These are phyloP conservation scores for Tulasnella sp. DNA, from an alignment of 768 basidiomycete species.

Conservation along the genomic window DNA sequence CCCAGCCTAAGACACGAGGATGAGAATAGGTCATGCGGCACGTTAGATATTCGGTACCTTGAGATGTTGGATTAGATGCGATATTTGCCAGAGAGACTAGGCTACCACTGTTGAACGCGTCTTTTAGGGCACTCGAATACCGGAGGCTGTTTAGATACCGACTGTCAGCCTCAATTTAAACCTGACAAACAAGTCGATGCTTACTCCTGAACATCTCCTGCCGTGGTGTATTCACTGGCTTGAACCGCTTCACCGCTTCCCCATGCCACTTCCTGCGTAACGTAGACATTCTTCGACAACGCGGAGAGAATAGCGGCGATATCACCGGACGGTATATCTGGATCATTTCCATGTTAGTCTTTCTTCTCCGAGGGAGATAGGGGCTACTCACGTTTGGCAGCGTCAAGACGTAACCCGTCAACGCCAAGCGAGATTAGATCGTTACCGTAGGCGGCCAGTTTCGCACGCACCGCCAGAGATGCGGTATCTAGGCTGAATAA, in stretches of 20 bases:
- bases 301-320: constrained; percentile 52
- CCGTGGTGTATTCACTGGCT: constrained; percentile 55
- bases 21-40: neutral
- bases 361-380: neutral
- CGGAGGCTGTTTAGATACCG: constrained; percentile 45
- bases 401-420: constrained; percentile 56
- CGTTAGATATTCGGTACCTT: constrained; percentile 41
- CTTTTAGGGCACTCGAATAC: constrained; percentile 52
- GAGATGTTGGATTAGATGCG: constrained; percentile 44
- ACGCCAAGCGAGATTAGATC: constrained; percentile 60
- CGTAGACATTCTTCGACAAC: constrained; percentile 48
- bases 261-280: constrained; percentile 56
- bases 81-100: constrained; percentile 54
- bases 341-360: neutral
- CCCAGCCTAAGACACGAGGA: constrained; percentile 48
- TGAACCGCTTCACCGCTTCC: constrained; percentile 52
- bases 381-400: constrained; percentile 41
- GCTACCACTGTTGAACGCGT: constrained; percentile 51
- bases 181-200: constrained; percentile 19
- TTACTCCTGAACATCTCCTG: constrained; percentile 62
- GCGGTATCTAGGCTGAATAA: constrained; percentile 53
- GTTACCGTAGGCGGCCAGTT: constrained; percentile 56
- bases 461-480: constrained; percentile 54
- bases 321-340: constrained; percentile 55
- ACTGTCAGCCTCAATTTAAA: neutral